phyloP scores from a whole-genome alignment of 192 early-diverging fungal species.

The Thamnidium elegans region DNA sequence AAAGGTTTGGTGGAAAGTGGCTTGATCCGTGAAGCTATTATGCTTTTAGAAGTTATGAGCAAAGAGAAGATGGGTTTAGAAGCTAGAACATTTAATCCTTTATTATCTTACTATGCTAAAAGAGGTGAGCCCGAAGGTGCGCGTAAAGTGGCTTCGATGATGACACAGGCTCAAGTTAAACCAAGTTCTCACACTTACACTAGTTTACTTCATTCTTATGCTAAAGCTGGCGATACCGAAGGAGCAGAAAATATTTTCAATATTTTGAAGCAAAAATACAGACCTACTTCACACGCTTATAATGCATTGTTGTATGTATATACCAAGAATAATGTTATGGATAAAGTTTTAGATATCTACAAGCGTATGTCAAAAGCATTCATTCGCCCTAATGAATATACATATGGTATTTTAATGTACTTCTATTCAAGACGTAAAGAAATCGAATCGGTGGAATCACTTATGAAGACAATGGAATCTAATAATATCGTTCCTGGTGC shows the following conservation, averaged over 20 bases:
- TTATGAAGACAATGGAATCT: conserved; percentile 44
- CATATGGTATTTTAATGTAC: conserved; percentile 44
- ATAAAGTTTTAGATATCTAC: conserved; percentile 43
- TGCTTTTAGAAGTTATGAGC: conserved; percentile 40
- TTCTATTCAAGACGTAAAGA: conserved; percentile 41
- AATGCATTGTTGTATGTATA: conserved; percentile 81
- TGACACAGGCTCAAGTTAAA: conserved; percentile 10
- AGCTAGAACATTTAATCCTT: conserved; percentile 40
- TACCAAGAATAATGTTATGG: conserved; percentile 45
- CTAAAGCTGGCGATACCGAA: conserved; percentile 60
- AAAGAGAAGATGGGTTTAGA: conserved; percentile 25
- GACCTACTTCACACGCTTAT: conserved; percentile 72
- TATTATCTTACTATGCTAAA: conserved; percentile 44
- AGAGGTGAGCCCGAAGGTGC: conserved; percentile 37
- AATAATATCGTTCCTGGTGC: conserved; percentile 37
- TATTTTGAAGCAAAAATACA: conserved; percentile 58
- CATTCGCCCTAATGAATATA: conserved; percentile 41
- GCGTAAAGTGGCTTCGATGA: conserved; percentile 9
- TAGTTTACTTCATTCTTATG: conserved; percentile 76
- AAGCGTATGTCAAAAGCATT: conserved; percentile 40
- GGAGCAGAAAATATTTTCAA: conserved; percentile 78
- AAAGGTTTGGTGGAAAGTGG: conserved; percentile 29
- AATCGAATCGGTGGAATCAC: conserved; percentile 30
- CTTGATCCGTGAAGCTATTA: conserved; percentile 38
- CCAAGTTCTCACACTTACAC: conserved; percentile 51